A percentile compares a stretch with the other conserved stretches of the same genome.
These are phyloP conservation scores for Zasmidium angulare DNA, from an alignment of 2,329 filamentous ascomycete species.

Conservation along the genomic window DNA sequence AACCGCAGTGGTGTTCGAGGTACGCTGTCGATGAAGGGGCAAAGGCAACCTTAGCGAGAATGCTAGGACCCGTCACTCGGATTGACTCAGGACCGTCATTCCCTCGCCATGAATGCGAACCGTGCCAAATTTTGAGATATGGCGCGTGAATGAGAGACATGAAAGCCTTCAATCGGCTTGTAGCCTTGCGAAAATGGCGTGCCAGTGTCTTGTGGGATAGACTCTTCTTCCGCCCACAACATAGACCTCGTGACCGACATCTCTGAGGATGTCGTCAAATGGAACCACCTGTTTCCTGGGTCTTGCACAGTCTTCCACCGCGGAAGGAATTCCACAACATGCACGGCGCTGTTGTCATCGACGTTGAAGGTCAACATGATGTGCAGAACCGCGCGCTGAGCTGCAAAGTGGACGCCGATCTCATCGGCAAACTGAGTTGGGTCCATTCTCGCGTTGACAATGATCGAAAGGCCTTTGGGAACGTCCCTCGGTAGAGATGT, in stretches of 20 bases:
- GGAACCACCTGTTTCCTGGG: not conserved
- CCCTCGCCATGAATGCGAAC: too few species aligned
- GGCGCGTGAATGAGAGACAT: too few species aligned
- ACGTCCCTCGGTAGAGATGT: not conserved
- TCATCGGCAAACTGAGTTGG: not conserved
- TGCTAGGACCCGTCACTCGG: not conserved
- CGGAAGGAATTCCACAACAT: not conserved
- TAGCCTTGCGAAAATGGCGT: not conserved
- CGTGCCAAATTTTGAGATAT: too few species aligned
- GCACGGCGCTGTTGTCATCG: not conserved
- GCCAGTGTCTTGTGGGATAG: not conserved
- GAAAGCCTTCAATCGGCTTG: not conserved
- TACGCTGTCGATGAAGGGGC: too few species aligned
- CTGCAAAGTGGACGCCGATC: too few species aligned
- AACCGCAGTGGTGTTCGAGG: too few species aligned
- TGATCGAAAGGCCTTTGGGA: not conserved
- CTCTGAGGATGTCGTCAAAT: not conserved
- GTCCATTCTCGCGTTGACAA: not conserved
- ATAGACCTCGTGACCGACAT: not conserved
- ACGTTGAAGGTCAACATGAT: not conserved
- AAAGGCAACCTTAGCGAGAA: not conserved
- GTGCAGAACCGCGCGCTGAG: not conserved
- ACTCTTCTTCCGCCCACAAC: not conserved
- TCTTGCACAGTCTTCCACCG: not conserved
- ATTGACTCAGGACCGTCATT: too few species aligned